These are phyloP conservation scores for Pisolithus albus DNA, from an alignment of 768 basidiomycete species.

Conservation along the genomic window DNA sequence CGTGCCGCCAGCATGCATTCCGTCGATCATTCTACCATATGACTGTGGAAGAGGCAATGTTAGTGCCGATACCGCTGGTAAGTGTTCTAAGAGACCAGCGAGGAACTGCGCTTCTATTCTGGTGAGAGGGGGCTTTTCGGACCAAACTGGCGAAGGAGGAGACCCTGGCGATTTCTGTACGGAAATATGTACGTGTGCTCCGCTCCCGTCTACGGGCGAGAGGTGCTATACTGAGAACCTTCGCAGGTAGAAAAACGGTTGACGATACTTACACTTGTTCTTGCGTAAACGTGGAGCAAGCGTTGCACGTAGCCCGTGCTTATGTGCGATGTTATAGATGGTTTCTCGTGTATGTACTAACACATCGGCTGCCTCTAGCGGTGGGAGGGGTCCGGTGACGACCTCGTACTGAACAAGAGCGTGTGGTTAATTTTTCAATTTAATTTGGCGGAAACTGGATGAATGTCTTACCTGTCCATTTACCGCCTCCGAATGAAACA, in stretches of 20 bases:
- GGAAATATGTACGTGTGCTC: slow-evolving; percentile 61
- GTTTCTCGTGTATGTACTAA: slow-evolving; percentile 61
- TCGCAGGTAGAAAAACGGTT: not conserved
- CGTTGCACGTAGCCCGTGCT: slow-evolving; percentile 59
- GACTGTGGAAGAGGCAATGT: slow-evolving; percentile 55
- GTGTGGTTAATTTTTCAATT: not conserved
- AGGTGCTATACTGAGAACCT: not conserved
- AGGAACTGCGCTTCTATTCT: slow-evolving; percentile 51
- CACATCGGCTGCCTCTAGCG: slow-evolving; percentile 62
- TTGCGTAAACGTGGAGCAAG: slow-evolving; percentile 51
- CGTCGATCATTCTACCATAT: slow-evolving; percentile 58
- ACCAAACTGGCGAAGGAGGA: slow-evolving; percentile 1
- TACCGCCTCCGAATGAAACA: slow-evolving; percentile 65
- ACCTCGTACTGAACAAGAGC: slow-evolving; percentile 47
- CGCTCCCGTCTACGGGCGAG: slow-evolving; percentile 37
- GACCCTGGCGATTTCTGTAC: slow-evolving; percentile 32
- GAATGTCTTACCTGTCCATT: slow-evolving; percentile 50
- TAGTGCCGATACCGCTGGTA: slow-evolving; percentile 51
- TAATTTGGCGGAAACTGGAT: not conserved
- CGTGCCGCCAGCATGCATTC: slow-evolving; percentile 67
- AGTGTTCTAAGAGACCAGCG: slow-evolving; percentile 48
- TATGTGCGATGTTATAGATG: slow-evolving; percentile 56
- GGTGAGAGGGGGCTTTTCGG: not conserved
- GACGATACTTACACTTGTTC: slow-evolving; percentile 27
- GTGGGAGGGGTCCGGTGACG: slow-evolving; percentile 58